Percentiles rank a stretch among this genome's conserved stretches.
Conservation (phyloP, 1,284 basidiomycete species). For the Apiotrichum siamense region DNA sequence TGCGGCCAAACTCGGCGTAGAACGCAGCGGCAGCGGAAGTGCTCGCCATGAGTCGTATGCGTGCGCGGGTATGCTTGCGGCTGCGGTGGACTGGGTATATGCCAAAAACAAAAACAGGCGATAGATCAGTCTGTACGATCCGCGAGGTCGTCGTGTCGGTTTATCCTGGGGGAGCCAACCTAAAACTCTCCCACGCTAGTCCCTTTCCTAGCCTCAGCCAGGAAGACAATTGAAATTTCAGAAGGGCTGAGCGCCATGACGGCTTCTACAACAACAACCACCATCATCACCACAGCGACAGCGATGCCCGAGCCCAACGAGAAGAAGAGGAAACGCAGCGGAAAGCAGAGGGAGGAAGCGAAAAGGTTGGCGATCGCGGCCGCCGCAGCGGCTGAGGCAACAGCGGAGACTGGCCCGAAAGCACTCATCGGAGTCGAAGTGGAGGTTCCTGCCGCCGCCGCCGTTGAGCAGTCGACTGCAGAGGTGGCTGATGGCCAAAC, state of each 20-base stretch:
- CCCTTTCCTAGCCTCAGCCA: too few species aligned
- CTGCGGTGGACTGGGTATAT: too few species aligned
- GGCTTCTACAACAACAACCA: neutral
- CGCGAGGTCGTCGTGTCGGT: too few species aligned
- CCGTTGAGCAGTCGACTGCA: neutral
- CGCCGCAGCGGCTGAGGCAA: slow-evolving; percentile 14
- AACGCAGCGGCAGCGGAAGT: slow-evolving; percentile 20
- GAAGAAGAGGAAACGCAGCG: slow-evolving; percentile 44
- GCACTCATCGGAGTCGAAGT: too few species aligned
- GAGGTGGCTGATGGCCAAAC: neutral
- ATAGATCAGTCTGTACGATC: too few species aligned
- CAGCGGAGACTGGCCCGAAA: slow-evolving; percentile 10
- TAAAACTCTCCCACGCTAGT: neutral
- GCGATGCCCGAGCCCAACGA: slow-evolving; percentile 2
- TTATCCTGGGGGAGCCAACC: neutral
- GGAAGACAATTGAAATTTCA: too few species aligned
- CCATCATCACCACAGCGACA: slow-evolving; percentile 4
- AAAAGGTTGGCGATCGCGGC: slow-evolving; percentile 34
- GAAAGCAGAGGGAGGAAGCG: slow-evolving; percentile 41
- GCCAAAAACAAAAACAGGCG: too few species aligned
- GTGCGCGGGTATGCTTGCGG: too few species aligned
- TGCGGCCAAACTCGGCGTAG: slow-evolving; percentile 22
- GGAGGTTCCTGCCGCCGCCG: neutral
- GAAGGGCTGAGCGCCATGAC: too few species aligned
- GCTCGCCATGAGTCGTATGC: slow-evolving; percentile 21